Evolutionary conservation across 345 rosid genomes (phyloP), one percentile per base, ranked within the genome.

Genomic region (Atalantia buxifolia): DNA sequence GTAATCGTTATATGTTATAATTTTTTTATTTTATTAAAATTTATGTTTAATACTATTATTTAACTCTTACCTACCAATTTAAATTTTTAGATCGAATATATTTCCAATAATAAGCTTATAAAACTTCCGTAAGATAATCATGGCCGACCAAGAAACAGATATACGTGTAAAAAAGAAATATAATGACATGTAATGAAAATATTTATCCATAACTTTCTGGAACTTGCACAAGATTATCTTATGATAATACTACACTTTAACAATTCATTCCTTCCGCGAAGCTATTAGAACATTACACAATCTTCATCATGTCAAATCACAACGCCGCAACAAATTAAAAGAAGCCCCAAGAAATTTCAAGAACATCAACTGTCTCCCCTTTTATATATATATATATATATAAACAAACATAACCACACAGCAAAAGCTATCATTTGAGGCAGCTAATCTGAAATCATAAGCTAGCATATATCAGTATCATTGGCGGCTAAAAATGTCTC

Each of bases 331-430:
- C 24, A 1, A 31, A 71, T 2, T 31, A 13, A 53, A 53, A 72
- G 89, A 82, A 84, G 33, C 4, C 6, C 55, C 77, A 71, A 77
- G 87, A 83, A 86, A 70, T 63, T 84, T 84, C 89, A 86, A 53
- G 89, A 80, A 33, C 59, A 6, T 27, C 27, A 30, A 30, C 22
- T 19, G 45, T 60, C 30, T 27, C 36, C 10, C 72, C 55, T 69
- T 59, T 56, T 12, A 24, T 30, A 69, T 21, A 19, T 30, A 5
- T 19, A 5, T 19, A 64, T 19, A 2, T 1, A 31, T 10, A 31
- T 8, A 12, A 45, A 12, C 57, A 53, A 6, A 53, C 7, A 5
- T 16, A 16, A 18, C 2, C 7, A 5, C 22, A 50, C 0, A 18
- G 1, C 57, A 53, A 18, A 5, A 18, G 7, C 22, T 13, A 18